phyloP scores from a whole-genome alignment of 495 filamentous ascomycete species.

The Polyplosphaeria fusca region DNA sequence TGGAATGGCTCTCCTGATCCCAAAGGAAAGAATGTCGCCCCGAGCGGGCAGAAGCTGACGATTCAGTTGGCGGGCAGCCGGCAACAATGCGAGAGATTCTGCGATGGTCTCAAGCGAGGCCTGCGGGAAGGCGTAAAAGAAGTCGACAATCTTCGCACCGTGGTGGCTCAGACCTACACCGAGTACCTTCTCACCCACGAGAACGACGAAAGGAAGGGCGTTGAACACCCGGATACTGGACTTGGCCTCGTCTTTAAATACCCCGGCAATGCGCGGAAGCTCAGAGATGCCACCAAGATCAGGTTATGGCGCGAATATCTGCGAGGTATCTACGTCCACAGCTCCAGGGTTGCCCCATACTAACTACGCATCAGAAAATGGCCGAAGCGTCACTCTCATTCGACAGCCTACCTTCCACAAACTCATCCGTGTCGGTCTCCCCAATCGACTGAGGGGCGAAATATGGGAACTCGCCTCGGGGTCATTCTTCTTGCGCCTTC shows the following conservation, averaged over 20 bases:
- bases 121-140: slow-evolving; percentile 80
- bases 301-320: slow-evolving; percentile 94
- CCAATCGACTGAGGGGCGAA: slow-evolving; percentile 88
- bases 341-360: background rate
- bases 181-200: slow-evolving; percentile 75
- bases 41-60: slow-evolving; percentile 72
- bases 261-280: slow-evolving; percentile 91
- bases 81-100: slow-evolving; percentile 89
- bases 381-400: slow-evolving; percentile 85
- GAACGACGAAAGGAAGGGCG: slow-evolving; percentile 49
- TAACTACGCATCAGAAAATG: slow-evolving; percentile 64
- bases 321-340: slow-evolving; percentile 41
- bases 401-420: slow-evolving; percentile 97
- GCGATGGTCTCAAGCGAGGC: slow-evolving; percentile 88
- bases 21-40: slow-evolving; percentile 49
- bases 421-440: slow-evolving; percentile 89
- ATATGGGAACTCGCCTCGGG: slow-evolving; percentile 94
- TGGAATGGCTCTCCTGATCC: slow-evolving; percentile 74
- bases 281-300: slow-evolving; percentile 96
- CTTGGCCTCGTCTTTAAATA: slow-evolving; percentile 92
- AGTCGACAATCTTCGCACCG: slow-evolving; percentile 72
- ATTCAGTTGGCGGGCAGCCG: slow-evolving; percentile 85
- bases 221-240: slow-evolving; percentile 76
- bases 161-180: slow-evolving; percentile 83
- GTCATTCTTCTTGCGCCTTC: slow-evolving; percentile 79